Base-by-base conservation (phyloP, 2,329 filamentous ascomycete species). In the Pseudogymnoascus sp. region DNA sequence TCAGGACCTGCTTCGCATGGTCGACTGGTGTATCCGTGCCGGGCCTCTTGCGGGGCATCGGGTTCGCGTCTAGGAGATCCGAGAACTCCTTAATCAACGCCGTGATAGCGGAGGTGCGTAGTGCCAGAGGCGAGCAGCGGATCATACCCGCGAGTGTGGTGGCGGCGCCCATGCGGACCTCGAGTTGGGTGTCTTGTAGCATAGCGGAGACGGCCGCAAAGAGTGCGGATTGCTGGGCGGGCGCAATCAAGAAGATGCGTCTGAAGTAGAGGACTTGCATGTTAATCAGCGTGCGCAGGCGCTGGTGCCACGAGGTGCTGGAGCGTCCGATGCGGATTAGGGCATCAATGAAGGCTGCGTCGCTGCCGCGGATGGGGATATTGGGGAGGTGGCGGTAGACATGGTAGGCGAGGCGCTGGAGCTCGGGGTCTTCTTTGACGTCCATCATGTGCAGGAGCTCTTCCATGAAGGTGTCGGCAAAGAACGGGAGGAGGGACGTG, bases 361-460 rank as follows among this genome's bases (percentile, higher is more conserved):
- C 91, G 64, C 93, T 92, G 34, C 87, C 84, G 1, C 90, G 87
- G 77, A 97, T 93, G 0, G 95, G 93, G 64, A 99, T 91, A 74
- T 99, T 99, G 12, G 95, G 92, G 14, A 99, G 80, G 72, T 99
- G 93, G 5, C 93, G 89, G 79, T 97, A 99, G 45, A 99, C 95
- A 72, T 96, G 92, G 73, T 97, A 99, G 0, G 95, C 93, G 7
- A 97, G 83, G 8, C 90, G 88, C 80, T 97, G 96, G 1, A 99
- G 83, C 75, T 99, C 96, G 0, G 91, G 92, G 71, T 99, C 95
- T 75, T 99, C 95, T 75, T 97, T 97, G 74, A 99, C 91, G 72
- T 99, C 95, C 93, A 99, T 99, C 95, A 99, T 99, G 79, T 99
- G 93, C 62, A 99, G 79, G 12, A 99, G 84, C 74, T 97, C 90